Percentiles rank a stretch among this genome's conserved stretches.
Evolutionary conservation across 208 protist genomes (phyloP).

Genomic region (Crithidia mellificae): DNA sequence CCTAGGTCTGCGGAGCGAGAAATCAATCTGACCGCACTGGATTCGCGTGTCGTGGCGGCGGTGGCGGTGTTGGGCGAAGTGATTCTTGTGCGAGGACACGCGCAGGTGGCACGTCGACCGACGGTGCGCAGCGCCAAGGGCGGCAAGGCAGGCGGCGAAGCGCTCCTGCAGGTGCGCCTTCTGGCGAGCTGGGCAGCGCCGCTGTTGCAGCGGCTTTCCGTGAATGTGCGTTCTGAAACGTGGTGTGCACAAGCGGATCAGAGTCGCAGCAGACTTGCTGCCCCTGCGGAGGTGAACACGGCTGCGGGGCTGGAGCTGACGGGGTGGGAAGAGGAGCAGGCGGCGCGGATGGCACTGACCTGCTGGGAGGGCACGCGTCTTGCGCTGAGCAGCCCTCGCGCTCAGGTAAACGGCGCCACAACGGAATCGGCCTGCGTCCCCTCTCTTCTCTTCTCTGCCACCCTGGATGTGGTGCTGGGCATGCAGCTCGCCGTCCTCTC

Average conservation of each 20-base stretch:
- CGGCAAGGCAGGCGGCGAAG: neutral
- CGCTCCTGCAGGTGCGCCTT: slow-evolving; percentile 28
- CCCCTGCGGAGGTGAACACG: neutral
- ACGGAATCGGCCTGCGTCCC: neutral
- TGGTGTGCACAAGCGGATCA: neutral
- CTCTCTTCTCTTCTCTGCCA: slow-evolving; percentile 29
- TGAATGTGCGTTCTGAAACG: neutral
- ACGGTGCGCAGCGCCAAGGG: neutral
- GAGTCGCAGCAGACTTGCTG: neutral
- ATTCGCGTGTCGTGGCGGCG: neutral
- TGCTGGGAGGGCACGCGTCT: slow-evolving; percentile 38
- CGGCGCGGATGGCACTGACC: slow-evolving; percentile 29
- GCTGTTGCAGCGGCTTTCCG: neutral
- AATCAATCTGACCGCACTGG: slow-evolving; percentile 20
- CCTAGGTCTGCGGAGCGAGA: neutral
- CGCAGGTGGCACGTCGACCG: slow-evolving; percentile 14
- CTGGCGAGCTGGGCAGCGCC: slow-evolving; percentile 26
- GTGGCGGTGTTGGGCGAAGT: slow-evolving; percentile 34
- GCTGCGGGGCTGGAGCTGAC: slow-evolving; percentile 1
- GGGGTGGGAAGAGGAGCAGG: slow-evolving; percentile 26
- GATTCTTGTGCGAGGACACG: slow-evolving; percentile 31
- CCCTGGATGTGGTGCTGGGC: slow-evolving; percentile 47
- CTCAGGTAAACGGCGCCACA: slow-evolving; percentile 1
- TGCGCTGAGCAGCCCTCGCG: slow-evolving; percentile 13
- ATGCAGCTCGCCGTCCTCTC: slow-evolving; percentile 41